phyloP scores from a whole-genome alignment of 208 protist genomes.

The Angomonas ambiguus region DNA sequence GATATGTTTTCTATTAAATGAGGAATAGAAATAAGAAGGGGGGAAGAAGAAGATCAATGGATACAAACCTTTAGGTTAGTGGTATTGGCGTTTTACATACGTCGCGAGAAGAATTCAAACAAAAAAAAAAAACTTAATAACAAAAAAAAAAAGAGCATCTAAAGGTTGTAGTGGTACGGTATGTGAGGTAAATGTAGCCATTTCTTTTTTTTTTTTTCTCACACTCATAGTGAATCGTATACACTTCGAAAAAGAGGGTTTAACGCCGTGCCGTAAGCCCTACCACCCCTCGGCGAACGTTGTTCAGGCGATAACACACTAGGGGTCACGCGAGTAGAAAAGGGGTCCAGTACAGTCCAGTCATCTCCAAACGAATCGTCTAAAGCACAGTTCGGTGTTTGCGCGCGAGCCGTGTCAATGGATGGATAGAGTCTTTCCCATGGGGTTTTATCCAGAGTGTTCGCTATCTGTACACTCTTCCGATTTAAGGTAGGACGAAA shows the following conservation, averaged over 20 bases:
- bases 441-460: background rate
- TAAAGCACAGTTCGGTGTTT: background rate
- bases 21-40: background rate
- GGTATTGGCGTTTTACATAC: too few relatives aligned
- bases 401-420: background rate
- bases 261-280: background rate
- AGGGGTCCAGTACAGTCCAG: background rate
- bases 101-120: too few relatives aligned
- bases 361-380: background rate
- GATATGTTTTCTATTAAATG: background rate
- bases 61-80: too few relatives aligned
- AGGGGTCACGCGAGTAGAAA: background rate
- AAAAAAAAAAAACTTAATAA: conserved; percentile 8
- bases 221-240: background rate
- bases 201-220: background rate
- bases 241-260: conserved; percentile 4
- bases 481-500: background rate
- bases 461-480: background rate
- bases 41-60: background rate
- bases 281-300: background rate
- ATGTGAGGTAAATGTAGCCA: background rate
- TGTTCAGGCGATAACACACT: background rate
- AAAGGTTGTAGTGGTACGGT: too few relatives aligned
- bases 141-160: too few relatives aligned
- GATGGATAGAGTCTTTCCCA: background rate